Conservation (phyloP, 805 yeast species). For the Cyberlindnera suaveolens region DNA sequence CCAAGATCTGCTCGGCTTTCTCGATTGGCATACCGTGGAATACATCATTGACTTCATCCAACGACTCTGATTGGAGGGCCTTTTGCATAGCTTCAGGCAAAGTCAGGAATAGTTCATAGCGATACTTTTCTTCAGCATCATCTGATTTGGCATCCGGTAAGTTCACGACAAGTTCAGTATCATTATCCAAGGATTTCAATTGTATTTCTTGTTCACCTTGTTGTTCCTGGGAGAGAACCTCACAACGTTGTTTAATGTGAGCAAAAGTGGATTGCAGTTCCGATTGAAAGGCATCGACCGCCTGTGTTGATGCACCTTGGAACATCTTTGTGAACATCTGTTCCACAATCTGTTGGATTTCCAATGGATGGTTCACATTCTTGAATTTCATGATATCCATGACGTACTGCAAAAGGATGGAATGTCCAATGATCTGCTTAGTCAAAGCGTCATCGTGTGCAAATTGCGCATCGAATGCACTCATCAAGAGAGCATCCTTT, state of each 20-base stretch:
- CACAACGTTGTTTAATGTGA: slow-evolving; percentile 75
- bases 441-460: slow-evolving; percentile 50
- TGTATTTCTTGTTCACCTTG: slow-evolving; percentile 65
- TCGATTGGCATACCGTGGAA: slow-evolving; percentile 66
- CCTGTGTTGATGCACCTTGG: slow-evolving; percentile 40
- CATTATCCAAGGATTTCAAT: slow-evolving; percentile 81
- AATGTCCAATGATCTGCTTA: slow-evolving; percentile 67
- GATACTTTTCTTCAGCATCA: slow-evolving; percentile 35
- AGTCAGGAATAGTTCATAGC: slow-evolving; percentile 49
- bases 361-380: slow-evolving; percentile 28
- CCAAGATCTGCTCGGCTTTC: slow-evolving; percentile 76
- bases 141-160: slow-evolving; percentile 52
- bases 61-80: slow-evolving; percentile 65
- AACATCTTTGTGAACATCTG: slow-evolving; percentile 63
- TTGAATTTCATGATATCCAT: slow-evolving; percentile 33
- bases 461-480: slow-evolving; percentile 79
- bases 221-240: slow-evolving; percentile 42
- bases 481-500: slow-evolving; percentile 89
- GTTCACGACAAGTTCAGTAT: slow-evolving; percentile 63
- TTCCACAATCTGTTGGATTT: slow-evolving; percentile 42
- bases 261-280: slow-evolving; percentile 70
- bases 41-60: slow-evolving; percentile 79
- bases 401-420: slow-evolving; percentile 72
- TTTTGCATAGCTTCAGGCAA: slow-evolving; percentile 58
- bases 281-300: slow-evolving; percentile 58